These are phyloP conservation scores for Diospyros kaki DNA, from an alignment of 148 eudicot species.

Conservation along the genomic window DNA sequence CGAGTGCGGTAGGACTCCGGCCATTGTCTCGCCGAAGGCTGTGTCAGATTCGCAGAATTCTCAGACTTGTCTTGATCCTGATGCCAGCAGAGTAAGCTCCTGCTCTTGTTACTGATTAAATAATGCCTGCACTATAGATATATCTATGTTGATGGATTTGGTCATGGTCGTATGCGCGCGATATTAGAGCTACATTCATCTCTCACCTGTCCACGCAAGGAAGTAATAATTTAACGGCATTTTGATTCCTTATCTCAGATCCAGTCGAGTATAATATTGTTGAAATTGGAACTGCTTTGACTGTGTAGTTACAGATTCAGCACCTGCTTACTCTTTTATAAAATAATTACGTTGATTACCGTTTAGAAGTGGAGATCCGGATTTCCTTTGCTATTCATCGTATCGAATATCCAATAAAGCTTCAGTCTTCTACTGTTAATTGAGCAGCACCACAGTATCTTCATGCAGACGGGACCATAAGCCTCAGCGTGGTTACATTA, in stretches of 20 bases:
- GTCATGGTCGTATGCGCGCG: too few species aligned
- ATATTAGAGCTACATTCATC: background rate
- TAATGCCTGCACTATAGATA: background rate
- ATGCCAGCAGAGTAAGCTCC: constrained; percentile 71
- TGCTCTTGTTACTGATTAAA: background rate
- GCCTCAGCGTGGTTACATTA: background rate
- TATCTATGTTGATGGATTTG: too few species aligned
- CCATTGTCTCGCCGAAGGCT: constrained; percentile 59
- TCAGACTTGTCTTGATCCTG: constrained; percentile 98
- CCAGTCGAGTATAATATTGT: background rate
- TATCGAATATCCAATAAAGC: background rate
- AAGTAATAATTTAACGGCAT: too few species aligned
- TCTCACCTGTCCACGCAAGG: too few species aligned
- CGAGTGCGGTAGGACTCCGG: constrained; percentile 19
- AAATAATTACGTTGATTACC: background rate
- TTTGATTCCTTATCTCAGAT: too few species aligned
- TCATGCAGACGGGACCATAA: background rate
- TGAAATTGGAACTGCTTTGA: background rate
- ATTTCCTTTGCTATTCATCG: too few species aligned
- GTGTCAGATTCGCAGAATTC: constrained; percentile 92
- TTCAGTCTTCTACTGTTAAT: background rate
- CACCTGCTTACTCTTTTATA: background rate
- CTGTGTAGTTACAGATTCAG: background rate
- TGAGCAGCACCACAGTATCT: background rate
- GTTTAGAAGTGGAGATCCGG: background rate